Base-by-base conservation (phyloP, 2,329 filamentous ascomycete genomes). In the Microsporum ferrugineum region DNA sequence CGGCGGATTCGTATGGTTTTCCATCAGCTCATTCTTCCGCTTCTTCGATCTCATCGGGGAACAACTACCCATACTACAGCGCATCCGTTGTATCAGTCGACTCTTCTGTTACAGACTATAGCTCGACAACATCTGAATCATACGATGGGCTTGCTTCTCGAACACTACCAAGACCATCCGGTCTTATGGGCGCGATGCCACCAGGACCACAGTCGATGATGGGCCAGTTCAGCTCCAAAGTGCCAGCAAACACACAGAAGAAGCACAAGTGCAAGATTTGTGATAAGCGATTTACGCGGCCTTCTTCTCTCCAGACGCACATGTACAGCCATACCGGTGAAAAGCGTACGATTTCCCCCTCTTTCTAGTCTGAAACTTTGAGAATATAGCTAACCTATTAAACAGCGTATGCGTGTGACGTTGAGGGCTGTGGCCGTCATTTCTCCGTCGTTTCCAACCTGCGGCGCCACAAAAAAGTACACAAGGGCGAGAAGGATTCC, bases 201-300 rank as follows among this genome's bases (percentile, higher is more conserved):
- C 90, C 91, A 0, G 90, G 90, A 17, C 91, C 91, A 1, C 89
- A 95, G 71, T 95, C 91, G 0, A 96, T 99, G 91, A 99, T 99
- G 94, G 86, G 90, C 59, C 91, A 95, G 70, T 97, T 97, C 78
- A 96, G 89, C 76, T 96, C 92, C 65, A 96, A 96, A 77, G 87
- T 96, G 59, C 91, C 91, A 0, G 91, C 89, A 17, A 96, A 90
- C 77, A 94, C 92, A 7, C 91, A 96, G 73, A 97, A 97, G 85
- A 97, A 97, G 81, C 94, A 97, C 79, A 96, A 96, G 80, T 97
- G 92, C 83, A 96, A 96, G 78, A 89, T 97, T 63, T 97, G 92
- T 79, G 92, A 96, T 76, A 96, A 97, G 82, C 86, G 92, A 49
- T 97, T 97, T 74, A 96, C 92, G 1, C 84, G 92, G 60, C 92